Percentiles rank a stretch among this genome's conserved stretches.
Evolutionary conservation across 192 early-diverging fungal genomes (phyloP).

Genomic region (Jimgerdemannia lactiflua): DNA sequence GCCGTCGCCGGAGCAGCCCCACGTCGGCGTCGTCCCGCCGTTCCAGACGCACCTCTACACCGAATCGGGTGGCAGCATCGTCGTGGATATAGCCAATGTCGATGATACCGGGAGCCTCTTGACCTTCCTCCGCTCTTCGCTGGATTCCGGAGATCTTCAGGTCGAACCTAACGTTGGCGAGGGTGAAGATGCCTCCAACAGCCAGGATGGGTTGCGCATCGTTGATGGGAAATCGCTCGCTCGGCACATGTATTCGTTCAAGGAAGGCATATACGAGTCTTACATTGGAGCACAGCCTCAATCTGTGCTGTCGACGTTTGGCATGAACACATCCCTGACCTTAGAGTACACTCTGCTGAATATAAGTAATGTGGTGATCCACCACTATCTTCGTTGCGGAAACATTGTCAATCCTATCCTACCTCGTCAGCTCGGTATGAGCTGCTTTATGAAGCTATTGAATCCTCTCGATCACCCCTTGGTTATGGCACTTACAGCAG

Average conservation of each 20-base stretch:
- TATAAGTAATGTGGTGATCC: background rate
- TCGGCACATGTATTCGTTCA: background rate
- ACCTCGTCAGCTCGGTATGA: background rate
- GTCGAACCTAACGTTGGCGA: background rate
- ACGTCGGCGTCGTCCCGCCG: background rate
- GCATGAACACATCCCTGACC: background rate
- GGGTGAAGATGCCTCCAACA: background rate
- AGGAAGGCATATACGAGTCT: too few relatives aligned
- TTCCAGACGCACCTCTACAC: background rate
- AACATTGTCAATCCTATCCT: background rate
- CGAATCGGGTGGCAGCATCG: background rate
- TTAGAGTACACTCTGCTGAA: background rate
- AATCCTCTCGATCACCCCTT: background rate
- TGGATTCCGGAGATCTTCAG: background rate
- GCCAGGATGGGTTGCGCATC: background rate
- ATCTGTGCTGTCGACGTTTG: background rate
- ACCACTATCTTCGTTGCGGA: background rate
- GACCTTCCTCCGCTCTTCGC: background rate
- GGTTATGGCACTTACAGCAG: background rate
- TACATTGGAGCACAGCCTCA: too few relatives aligned
- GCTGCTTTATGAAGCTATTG: background rate
- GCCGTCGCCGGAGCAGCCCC: background rate
- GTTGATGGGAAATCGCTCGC: background rate
- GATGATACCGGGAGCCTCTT: background rate
- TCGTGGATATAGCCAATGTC: background rate